Conservation (phyloP, 805 yeast species). For the Barnettozyma vustinii region DNA sequence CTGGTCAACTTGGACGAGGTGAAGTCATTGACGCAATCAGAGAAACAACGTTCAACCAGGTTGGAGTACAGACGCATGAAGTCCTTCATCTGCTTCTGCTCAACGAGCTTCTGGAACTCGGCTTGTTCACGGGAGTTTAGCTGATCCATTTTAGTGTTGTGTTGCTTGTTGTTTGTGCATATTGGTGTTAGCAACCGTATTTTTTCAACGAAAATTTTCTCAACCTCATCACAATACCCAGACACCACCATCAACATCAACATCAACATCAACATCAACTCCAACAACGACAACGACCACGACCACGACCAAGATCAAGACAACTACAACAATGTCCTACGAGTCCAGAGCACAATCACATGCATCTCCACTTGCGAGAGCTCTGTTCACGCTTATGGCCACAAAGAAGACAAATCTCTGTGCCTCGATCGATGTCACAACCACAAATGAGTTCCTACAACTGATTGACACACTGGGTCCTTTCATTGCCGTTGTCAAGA, state of each 20-base stretch:
- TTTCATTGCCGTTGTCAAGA: constrained; percentile 82
- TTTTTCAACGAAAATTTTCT: constrained; percentile 1
- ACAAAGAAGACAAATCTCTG: constrained; percentile 81
- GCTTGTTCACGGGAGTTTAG: constrained; percentile 94
- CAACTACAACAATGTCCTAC: constrained; percentile 39
- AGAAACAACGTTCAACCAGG: constrained; percentile 94
- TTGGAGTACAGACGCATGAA: constrained; percentile 96
- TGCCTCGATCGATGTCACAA: constrained; percentile 88
- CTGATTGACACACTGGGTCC: constrained; percentile 86
- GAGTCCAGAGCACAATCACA: constrained; percentile 65
- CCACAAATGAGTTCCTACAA: constrained; percentile 66
- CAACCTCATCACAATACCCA: background rate
- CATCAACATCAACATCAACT: background rate
- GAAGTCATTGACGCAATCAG: constrained; percentile 97
- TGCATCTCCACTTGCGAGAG: constrained; percentile 72
- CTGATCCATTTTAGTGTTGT: constrained; percentile 70
- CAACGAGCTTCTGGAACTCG: constrained; percentile 91
- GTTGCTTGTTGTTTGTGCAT: background rate
- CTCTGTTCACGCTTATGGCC: constrained; percentile 70
- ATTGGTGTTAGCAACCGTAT: background rate
- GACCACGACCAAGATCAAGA: too few species aligned
- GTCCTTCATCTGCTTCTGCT: constrained; percentile 97
- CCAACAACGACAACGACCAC: too few species aligned
- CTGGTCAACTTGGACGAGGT: constrained; percentile 82
- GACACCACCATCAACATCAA: background rate